phyloP scores from a whole-genome alignment of 83 land plant species.

The Picea abies region DNA sequence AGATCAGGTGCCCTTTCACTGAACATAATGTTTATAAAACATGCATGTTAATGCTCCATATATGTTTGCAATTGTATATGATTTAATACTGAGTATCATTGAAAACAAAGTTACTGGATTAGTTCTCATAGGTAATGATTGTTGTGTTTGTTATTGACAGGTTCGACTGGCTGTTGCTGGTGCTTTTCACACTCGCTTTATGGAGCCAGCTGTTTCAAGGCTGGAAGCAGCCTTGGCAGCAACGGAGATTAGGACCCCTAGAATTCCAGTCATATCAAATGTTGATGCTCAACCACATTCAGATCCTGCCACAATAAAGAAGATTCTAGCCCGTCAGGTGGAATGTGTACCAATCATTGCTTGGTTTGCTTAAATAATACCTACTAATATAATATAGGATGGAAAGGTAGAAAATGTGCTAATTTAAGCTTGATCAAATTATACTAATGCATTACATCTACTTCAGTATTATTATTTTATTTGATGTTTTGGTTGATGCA shows the following conservation, averaged over 20 bases:
- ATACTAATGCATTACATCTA: neutral
- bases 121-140: neutral
- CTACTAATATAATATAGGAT: neutral
- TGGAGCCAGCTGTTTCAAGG: conserved; percentile 95
- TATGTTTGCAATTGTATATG: no score
- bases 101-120: neutral
- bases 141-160: conserved; percentile 35
- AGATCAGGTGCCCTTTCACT: neutral
- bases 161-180: conserved; percentile 99
- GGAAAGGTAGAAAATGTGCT: neutral
- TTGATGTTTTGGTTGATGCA: neutral
- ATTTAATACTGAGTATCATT: neutral
- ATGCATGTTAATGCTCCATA: conserved; percentile 12
- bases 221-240: conserved; percentile 93
- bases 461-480: neutral
- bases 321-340: conserved; percentile 93
- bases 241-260: conserved; percentile 78
- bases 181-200: conserved; percentile 95
- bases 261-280: conserved; percentile 97
- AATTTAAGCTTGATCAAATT: neutral
- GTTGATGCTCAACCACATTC: conserved; percentile 98
- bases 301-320: conserved; percentile 78
- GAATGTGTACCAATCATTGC: neutral
- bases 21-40: neutral
- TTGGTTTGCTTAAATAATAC: neutral